Percentiles rank a stretch among this genome's conserved stretches.
Evolutionary conservation across 2,329 filamentous ascomycete species (phyloP).

Genomic region (Fusarium sulawesiense): DNA sequence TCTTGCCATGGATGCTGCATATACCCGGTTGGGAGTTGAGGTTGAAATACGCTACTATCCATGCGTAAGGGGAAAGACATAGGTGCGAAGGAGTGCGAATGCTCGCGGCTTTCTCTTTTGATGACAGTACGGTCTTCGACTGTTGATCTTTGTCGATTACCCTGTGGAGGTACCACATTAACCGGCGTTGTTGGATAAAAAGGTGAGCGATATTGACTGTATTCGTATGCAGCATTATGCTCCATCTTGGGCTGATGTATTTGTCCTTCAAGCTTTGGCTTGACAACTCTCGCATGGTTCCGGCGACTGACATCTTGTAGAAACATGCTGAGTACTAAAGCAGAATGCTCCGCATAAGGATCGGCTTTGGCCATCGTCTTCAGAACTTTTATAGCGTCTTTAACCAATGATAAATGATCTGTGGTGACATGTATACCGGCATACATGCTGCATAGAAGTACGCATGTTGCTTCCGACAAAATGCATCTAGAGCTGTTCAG

Average conservation of each 20-base stretch:
- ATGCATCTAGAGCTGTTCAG: slow-evolving; percentile 60
- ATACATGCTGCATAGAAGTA: slow-evolving; percentile 69
- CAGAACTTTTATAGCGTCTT: slow-evolving; percentile 61
- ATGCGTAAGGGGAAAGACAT: background rate
- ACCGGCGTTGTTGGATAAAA: background rate
- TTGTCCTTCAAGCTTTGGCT: background rate
- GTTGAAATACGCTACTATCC: background rate
- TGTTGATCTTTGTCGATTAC: slow-evolving; percentile 7
- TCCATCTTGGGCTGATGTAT: background rate
- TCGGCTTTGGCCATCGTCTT: slow-evolving; percentile 61
- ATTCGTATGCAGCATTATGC: background rate
- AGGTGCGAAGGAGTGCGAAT: background rate
- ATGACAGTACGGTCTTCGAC: background rate
- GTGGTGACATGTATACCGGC: slow-evolving; percentile 60
- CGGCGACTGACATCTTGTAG: slow-evolving; percentile 36
- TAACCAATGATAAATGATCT: slow-evolving; percentile 54
- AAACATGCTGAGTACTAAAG: slow-evolving; percentile 63
- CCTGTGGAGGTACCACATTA: background rate
- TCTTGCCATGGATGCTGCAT: background rate
- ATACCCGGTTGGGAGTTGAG: background rate
- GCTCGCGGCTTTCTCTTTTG: background rate
- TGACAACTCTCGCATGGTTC: background rate
- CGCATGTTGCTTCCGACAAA: slow-evolving; percentile 65
- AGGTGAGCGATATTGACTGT: slow-evolving; percentile 5
- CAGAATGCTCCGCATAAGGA: slow-evolving; percentile 61